phyloP scores from a whole-genome alignment of 768 basidiomycete genomes.

The Mrakia hoshinonis region DNA sequence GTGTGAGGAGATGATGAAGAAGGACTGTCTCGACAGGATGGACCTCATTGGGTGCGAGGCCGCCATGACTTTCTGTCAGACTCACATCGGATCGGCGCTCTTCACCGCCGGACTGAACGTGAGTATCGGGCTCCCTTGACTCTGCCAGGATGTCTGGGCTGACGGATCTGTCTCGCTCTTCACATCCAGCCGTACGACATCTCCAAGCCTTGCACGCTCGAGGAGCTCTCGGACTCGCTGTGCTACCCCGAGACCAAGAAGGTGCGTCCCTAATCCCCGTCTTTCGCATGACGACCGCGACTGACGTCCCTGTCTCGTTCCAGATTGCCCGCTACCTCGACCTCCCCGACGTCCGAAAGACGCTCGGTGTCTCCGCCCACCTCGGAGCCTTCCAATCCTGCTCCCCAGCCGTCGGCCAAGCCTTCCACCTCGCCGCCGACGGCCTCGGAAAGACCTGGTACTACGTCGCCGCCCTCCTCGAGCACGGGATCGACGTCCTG shows the following conservation, averaged over 20 bases:
- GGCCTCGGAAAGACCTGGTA: constrained; percentile 46
- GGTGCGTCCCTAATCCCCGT: not conserved
- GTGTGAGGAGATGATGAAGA: constrained; percentile 54
- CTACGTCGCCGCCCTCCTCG: constrained; percentile 61
- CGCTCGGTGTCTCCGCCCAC: constrained; percentile 53
- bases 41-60: constrained; percentile 62
- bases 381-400: constrained; percentile 54
- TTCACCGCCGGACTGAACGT: constrained; percentile 42
- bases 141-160: not conserved
- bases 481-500: constrained; percentile 53
- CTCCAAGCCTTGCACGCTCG: constrained; percentile 50
- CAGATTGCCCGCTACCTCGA: constrained; percentile 58
- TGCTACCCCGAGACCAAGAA: constrained; percentile 48
- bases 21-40: constrained; percentile 56
- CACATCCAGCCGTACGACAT: constrained; percentile 59
- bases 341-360: constrained; percentile 48
- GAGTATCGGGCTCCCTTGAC: constrained; percentile 30
- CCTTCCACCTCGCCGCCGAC: constrained; percentile 55
- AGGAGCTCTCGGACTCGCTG: constrained; percentile 47
- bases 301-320: not conserved
- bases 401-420: constrained; percentile 47
- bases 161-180: not conserved
- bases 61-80: constrained; percentile 58
- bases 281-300: not conserved
- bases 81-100: constrained; percentile 48